A percentile compares a stretch with the other conserved stretches of the same genome.
phyloP scores from a whole-genome alignment of 495 filamentous ascomycete species.

The Chaetomium cochliodes region DNA sequence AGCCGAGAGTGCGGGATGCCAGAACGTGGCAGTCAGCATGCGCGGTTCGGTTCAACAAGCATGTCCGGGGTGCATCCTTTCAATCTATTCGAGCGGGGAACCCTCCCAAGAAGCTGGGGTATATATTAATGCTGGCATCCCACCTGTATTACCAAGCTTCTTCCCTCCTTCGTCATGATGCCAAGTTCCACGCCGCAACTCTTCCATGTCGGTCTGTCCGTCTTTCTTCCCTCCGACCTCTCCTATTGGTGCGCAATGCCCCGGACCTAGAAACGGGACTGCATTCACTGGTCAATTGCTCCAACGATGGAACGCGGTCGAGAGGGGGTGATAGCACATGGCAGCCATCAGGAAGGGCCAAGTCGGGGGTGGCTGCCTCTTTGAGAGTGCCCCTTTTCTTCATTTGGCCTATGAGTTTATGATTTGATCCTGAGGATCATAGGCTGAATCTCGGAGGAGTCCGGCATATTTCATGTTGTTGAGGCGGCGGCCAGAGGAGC shows the following conservation, averaged over 20 bases:
- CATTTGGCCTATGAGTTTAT: background rate
- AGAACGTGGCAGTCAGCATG: constrained; percentile 11
- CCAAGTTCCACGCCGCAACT: background rate
- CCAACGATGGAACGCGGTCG: too few relatives aligned
- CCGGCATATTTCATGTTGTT: background rate
- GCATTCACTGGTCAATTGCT: background rate
- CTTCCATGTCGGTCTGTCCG: background rate
- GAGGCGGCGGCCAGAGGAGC: background rate
- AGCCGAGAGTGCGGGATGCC: constrained; percentile 13
- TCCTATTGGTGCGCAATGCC: background rate
- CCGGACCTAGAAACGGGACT: background rate
- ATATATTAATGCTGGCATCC: constrained; percentile 12
- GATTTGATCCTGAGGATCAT: constrained; percentile 3
- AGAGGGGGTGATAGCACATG: constrained; percentile 3
- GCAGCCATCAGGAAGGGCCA: background rate
- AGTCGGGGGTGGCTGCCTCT: background rate
- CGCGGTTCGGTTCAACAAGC: constrained; percentile 25
- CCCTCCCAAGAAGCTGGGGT: constrained; percentile 7
- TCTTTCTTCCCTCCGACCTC: background rate
- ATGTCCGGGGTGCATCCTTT: constrained; percentile 14
- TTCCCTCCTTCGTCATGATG: background rate
- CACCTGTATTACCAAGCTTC: background rate
- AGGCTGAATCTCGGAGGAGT: constrained; percentile 11
- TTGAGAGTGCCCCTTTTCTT: background rate
- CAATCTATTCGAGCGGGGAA: constrained; percentile 22